Conservation (phyloP, 495 filamentous ascomycete genomes). For the Penicillium odoratum region DNA sequence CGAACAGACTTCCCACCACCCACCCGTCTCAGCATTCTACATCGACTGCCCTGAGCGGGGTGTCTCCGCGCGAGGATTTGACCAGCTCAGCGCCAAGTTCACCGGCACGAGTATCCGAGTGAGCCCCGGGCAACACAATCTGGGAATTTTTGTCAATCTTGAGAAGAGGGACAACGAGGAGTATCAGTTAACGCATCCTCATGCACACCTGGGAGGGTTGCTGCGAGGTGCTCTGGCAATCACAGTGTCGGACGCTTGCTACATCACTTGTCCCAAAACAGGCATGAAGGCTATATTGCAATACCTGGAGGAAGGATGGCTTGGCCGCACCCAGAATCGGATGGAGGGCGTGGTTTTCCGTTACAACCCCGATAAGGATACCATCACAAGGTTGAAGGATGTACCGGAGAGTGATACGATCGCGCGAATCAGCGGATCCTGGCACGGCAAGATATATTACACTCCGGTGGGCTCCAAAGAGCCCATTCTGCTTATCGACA, state of each 20-base stretch:
- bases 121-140: constrained; percentile 85
- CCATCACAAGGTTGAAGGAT: constrained; percentile 73
- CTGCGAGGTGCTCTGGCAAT: constrained; percentile 80
- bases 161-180: constrained; percentile 78
- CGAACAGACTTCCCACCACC: constrained; percentile 98
- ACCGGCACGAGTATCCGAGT: constrained; percentile 94
- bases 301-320: constrained; percentile 93
- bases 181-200: constrained; percentile 92
- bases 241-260: constrained; percentile 84
- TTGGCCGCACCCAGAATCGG: constrained; percentile 85
- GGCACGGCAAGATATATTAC: constrained; percentile 73
- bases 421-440: constrained; percentile 79
- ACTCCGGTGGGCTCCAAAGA: constrained; percentile 58
- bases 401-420: constrained; percentile 81
- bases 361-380: constrained; percentile 80
- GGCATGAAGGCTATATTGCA: constrained; percentile 87
- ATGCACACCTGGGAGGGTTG: constrained; percentile 88
- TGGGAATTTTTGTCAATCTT: constrained; percentile 92
- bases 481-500: constrained; percentile 78
- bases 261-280: constrained; percentile 81
- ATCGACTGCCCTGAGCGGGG: constrained; percentile 92
- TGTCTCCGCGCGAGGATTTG: constrained; percentile 83
- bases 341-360: constrained; percentile 89
- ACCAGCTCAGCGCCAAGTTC: constrained; percentile 96
- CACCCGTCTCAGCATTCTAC: constrained; percentile 94